Conservation (phyloP, 495 filamentous ascomycete species). For the Hyaloscypha finlandica region DNA sequence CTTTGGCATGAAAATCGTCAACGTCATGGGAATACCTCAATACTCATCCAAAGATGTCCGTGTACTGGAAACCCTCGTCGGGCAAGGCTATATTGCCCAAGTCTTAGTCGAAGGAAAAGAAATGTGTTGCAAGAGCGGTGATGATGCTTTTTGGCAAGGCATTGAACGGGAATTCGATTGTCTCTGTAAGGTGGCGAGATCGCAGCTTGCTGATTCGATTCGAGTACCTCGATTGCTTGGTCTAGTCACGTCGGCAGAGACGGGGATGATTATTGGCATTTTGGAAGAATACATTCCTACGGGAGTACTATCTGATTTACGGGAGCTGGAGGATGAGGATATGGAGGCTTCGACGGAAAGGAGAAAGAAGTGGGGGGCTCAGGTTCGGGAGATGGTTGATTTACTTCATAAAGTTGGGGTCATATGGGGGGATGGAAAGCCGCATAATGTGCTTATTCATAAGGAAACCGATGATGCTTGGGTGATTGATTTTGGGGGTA, state of each 20-base stretch:
- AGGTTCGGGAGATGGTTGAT: conserved; percentile 31
- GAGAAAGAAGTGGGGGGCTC: conserved; percentile 34
- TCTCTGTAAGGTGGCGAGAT: conserved; percentile 13
- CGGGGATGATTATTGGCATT: conserved; percentile 14
- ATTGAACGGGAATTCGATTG: conserved; percentile 21
- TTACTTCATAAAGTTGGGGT: conserved; percentile 35
- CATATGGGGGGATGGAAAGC: conserved; percentile 39
- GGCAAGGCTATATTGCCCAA: conserved; percentile 15
- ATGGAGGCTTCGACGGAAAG: conserved; percentile 19
- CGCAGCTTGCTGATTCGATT: conserved; percentile 9
- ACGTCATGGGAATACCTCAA: conserved; percentile 25
- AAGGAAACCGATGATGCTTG: conserved; percentile 32
- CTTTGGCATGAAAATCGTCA: conserved; percentile 14
- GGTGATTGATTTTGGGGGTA: conserved; percentile 37
- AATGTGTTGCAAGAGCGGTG: conserved; percentile 23
- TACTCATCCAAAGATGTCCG: conserved; percentile 28
- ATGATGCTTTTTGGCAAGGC: conserved; percentile 1
- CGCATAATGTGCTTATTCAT: conserved; percentile 37
- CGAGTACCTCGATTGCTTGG: conserved; percentile 16
- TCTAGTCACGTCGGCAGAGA: conserved; percentile 15
- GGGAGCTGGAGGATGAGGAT: conserved; percentile 17
- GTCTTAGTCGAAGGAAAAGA: conserved; percentile 17
- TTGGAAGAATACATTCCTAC: conserved; percentile 23
- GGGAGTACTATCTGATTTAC: conserved; percentile 10
- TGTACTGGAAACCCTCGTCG: conserved; percentile 14